Evolutionary conservation across 495 filamentous ascomycete species (phyloP), one percentile per base, ranked within the genome.

Genomic region (Staphylotrichum tortipilum): DNA sequence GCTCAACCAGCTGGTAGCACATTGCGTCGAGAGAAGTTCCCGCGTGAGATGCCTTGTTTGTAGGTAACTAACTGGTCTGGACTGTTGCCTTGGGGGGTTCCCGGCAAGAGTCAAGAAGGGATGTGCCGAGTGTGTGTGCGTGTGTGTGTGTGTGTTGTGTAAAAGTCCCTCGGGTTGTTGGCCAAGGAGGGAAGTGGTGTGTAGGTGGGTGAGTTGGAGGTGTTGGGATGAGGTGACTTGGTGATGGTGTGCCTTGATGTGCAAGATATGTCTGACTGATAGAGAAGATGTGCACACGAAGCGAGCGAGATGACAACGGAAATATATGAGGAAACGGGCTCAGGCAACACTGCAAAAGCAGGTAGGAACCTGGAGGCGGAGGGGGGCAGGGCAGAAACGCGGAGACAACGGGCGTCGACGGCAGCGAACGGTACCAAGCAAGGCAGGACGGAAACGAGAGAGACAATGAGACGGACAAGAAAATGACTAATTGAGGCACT

Each of bases 1-100:
- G 80, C 63, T 89, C 86, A 53, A 85, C 71, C 54, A 90, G 61
- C 62, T 84, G 79, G 63, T 82, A 84, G 66, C 86, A 90, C 86
- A 90, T 90, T n/a, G n/a, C n/a, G n/a, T n/a, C 50, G 8, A 58
- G 60, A 44, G 40, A 34, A 4, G 23, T 24, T 31, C 26, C 34
- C 26, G 11, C 31, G 35, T n/a, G 33, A 9, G 36, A n/a, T 46
- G 39, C 8, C 28, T 15, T 7, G 15, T 50, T 26, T 54, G 38
- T n/a, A n/a, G n/a, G n/a, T n/a, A n/a, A n/a, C n/a, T n/a, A 14
- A 31, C 33, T 19, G 26, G 21, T 17, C 38, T 17, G 17, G 34
- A 36, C 15, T 52, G 30, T 15, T 19, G 30, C 24, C 7, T 53
- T n/a, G 35, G 34, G 14, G 18, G 19, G 19, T 19, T 15, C 11